phyloP scores from a whole-genome alignment of 768 basidiomycete genomes.

The Dacryopinax primogenitus region DNA sequence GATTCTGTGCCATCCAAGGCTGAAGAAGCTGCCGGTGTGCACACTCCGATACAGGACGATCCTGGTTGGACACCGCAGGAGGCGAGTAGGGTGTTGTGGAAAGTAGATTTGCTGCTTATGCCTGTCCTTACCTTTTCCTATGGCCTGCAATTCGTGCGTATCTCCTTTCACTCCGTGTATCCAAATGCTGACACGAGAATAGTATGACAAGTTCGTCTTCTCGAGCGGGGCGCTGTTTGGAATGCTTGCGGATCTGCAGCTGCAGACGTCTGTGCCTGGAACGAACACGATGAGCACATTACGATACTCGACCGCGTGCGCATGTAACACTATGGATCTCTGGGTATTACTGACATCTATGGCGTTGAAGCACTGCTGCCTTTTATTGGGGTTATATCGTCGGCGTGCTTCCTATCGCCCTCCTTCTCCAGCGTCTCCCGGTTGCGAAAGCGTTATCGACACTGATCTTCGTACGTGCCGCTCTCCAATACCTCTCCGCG shows the following conservation, averaged over 20 bases:
- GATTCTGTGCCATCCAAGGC: no score
- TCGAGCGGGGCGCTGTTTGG: neutral
- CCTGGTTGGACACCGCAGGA: neutral
- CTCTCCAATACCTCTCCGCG: neutral
- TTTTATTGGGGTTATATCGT: neutral
- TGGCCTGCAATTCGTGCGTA: neutral
- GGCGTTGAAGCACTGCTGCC: neutral
- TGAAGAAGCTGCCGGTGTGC: no score
- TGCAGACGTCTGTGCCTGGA: neutral
- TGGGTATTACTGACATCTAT: neutral
- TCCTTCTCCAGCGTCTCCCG: neutral
- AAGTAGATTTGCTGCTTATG: neutral
- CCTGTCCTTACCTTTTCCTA: neutral
- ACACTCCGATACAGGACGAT: no score
- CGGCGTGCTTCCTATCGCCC: neutral
- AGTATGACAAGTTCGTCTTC: conserved; percentile 6
- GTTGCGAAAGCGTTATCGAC: neutral
- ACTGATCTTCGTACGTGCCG: neutral
- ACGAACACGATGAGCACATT: conserved; percentile 3
- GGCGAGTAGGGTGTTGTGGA: neutral
- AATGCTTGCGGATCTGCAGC: neutral
- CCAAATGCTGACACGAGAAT: neutral
- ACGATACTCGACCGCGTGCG: conserved; percentile 3
- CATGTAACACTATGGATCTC: neutral
- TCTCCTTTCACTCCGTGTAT: neutral